phyloP scores from a whole-genome alignment of 192 early-diverging fungal species.

The Rhizoclosmatium globosum region DNA sequence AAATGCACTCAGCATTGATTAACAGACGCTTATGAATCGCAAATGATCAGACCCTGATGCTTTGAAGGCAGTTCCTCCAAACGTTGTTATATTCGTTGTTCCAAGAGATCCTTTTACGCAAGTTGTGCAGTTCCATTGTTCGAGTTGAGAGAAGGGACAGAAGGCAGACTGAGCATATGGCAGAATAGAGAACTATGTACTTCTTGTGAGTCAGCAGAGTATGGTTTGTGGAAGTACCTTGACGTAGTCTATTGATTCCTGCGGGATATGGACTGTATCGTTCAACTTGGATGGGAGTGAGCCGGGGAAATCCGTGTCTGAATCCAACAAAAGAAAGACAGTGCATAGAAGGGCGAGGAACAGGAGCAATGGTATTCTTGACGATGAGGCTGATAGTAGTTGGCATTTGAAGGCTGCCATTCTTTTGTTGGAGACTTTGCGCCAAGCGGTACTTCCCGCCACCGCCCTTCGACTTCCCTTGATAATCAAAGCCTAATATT shows the following conservation, averaged over 20 bases:
- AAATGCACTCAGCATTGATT: neutral
- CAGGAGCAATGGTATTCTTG: too few relatives aligned
- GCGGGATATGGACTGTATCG: neutral
- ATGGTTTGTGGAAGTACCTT: neutral
- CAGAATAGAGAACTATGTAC: constrained; percentile 10
- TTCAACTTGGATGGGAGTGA: neutral
- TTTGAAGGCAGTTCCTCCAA: constrained; percentile 21
- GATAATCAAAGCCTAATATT: too few relatives aligned
- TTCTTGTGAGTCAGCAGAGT: neutral
- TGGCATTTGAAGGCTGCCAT: too few relatives aligned
- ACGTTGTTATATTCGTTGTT: constrained; percentile 16
- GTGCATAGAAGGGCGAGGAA: too few relatives aligned
- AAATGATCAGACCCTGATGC: constrained; percentile 30
- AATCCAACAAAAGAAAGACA: too few relatives aligned
- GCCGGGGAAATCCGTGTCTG: too few relatives aligned
- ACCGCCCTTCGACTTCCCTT: too few relatives aligned
- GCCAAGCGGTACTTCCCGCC: too few relatives aligned
- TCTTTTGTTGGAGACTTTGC: too few relatives aligned
- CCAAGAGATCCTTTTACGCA: constrained; percentile 20
- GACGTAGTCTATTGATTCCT: constrained; percentile 13
- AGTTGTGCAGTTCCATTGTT: constrained; percentile 29
- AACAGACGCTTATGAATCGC: neutral
- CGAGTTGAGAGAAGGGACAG: constrained; percentile 25
- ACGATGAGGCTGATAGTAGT: too few relatives aligned
- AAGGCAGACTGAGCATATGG: constrained; percentile 38